Percentiles rank a stretch among this genome's conserved stretches.
Evolutionary conservation across 1,139 yeast genomes (phyloP).

Genomic region (Lodderomyces margitis): DNA sequence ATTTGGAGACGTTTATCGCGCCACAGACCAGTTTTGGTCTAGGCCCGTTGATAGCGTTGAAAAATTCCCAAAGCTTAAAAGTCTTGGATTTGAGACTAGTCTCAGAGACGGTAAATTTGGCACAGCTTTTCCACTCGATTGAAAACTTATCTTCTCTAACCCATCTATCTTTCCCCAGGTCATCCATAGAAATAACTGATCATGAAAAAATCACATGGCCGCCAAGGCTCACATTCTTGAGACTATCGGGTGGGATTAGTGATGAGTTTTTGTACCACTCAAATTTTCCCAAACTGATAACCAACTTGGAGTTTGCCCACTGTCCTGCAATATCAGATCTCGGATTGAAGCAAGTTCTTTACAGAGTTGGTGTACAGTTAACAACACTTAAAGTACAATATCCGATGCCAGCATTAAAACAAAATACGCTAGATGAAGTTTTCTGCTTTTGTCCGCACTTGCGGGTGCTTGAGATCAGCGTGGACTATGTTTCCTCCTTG

Average conservation of each 20-base stretch:
- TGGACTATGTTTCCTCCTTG: slow-evolving; percentile 75
- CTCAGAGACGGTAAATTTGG: slow-evolving; percentile 83
- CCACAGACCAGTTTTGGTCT: slow-evolving; percentile 95
- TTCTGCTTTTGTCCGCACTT: slow-evolving; percentile 77
- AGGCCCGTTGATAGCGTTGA: slow-evolving; percentile 78
- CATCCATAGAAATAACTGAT: slow-evolving; percentile 74
- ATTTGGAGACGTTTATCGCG: slow-evolving; percentile 70
- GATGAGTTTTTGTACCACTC: slow-evolving; percentile 72
- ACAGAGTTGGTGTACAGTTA: slow-evolving; percentile 64
- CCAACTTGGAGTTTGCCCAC: slow-evolving; percentile 75
- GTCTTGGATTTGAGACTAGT: slow-evolving; percentile 82
- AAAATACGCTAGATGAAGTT: slow-evolving; percentile 68
- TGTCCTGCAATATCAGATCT: slow-evolving; percentile 73
- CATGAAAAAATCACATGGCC: slow-evolving; percentile 71
- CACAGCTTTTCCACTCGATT: slow-evolving; percentile 75
- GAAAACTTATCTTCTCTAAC: slow-evolving; percentile 59
- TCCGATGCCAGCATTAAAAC: slow-evolving; percentile 82
- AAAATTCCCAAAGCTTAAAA: slow-evolving; percentile 62
- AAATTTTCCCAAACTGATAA: slow-evolving; percentile 67
- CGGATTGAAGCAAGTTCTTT: slow-evolving; percentile 59
- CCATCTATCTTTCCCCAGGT: slow-evolving; percentile 82
- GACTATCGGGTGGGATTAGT: slow-evolving; percentile 86
- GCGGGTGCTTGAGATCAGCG: slow-evolving; percentile 60
- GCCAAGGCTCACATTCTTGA: slow-evolving; percentile 60
- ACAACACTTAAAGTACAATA: slow-evolving; percentile 66